Conservation (phyloP, 1,139 yeast species). For the Saccharomyces pastorianus region DNA sequence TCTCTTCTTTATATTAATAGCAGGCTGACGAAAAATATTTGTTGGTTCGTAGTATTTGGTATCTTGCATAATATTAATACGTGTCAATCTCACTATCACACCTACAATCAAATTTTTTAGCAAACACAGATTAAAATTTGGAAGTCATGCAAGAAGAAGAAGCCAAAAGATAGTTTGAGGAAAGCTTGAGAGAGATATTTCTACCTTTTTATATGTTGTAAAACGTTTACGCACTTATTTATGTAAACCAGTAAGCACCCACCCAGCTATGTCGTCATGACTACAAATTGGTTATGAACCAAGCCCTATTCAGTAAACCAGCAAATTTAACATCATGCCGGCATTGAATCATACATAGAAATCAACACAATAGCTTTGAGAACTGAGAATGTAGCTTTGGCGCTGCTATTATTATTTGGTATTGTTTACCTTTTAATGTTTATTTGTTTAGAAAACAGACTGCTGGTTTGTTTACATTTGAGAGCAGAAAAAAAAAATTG, state of each 20-base stretch:
- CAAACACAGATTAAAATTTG: not conserved
- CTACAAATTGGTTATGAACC: not conserved
- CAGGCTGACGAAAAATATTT: conserved; percentile 25
- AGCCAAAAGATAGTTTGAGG: not conserved
- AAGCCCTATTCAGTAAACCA: not conserved
- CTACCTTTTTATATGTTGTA: not conserved
- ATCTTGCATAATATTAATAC: not conserved
- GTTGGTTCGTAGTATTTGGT: conserved; percentile 20
- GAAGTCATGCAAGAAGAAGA: not conserved
- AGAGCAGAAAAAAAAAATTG: not conserved
- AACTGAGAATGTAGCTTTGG: not conserved
- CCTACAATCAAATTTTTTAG: not conserved
- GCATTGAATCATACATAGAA: not conserved
- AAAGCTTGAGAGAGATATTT: not conserved
- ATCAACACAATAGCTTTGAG: not conserved
- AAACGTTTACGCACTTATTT: not conserved
- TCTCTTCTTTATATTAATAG: conserved; percentile 16
- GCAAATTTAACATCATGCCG: not conserved
- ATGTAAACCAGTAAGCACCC: not conserved
- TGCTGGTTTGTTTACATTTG: conserved; percentile 1
- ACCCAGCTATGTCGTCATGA: not conserved
- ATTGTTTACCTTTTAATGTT: not conserved
- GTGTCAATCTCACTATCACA: not conserved
- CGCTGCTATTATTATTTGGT: not conserved
- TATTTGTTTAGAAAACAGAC: not conserved